Evolutionary conservation across 73 alveolate genomes (phyloP).

Genomic region (Tetrahymena elliotti): DNA sequence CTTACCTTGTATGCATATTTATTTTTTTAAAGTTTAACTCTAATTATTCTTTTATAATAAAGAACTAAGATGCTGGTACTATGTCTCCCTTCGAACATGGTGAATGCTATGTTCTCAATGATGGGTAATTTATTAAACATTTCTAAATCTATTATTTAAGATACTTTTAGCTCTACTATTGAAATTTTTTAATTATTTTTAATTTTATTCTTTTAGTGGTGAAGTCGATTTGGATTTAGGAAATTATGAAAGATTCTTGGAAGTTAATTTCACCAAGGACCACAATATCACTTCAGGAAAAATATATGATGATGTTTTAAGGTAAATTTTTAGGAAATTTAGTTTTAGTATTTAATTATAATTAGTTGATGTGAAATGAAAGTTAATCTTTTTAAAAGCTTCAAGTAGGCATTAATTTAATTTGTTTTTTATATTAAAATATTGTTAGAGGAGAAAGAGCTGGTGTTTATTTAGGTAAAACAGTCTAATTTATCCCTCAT

Average conservation of each 20-base stretch:
- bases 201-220: conserved; percentile 8
- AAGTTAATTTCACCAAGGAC: conserved; percentile 29
- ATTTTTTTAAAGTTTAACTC: not conserved
- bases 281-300: conserved; percentile 64
- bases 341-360: not conserved
- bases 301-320: conserved; percentile 19
- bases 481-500: conserved; percentile 66
- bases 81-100: conserved; percentile 77
- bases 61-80: conserved; percentile 74
- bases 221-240: conserved; percentile 71
- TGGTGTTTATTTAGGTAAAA: conserved; percentile 62
- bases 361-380: not conserved
- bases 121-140: conserved; percentile 21
- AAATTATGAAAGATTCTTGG: conserved; percentile 58
- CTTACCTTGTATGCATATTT: conserved; percentile 38
- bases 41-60: not conserved
- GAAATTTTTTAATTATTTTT: not conserved
- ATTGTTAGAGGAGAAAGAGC: conserved; percentile 35
- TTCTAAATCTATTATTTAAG: too few species aligned
- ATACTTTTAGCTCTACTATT: not conserved
- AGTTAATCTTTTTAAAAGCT: not conserved
- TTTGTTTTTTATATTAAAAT: not conserved
- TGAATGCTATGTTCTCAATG: conserved; percentile 60
- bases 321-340: not conserved
- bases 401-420: too few species aligned